Evolutionary conservation across 306 rosid species (phyloP), one percentile per base, ranked within the genome.

Genomic region (Cucurbita pepo): DNA sequence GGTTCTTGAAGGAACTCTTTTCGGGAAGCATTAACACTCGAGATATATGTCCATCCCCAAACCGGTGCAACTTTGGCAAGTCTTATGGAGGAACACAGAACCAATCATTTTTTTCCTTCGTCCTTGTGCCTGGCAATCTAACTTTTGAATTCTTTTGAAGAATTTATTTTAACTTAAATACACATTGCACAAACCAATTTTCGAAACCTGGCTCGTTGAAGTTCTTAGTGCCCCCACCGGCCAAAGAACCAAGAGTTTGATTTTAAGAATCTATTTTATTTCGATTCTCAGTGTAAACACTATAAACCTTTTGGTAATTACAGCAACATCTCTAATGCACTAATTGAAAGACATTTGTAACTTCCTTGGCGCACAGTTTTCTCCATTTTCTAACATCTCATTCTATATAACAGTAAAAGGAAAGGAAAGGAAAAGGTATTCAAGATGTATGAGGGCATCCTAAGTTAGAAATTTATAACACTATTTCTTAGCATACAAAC

Each of bases 401-500:
- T 40, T 16, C 25, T 62, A 13, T 14, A 62, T 25, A 25, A 36
- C 2, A 61, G 4, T 4, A 61, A 61, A 37, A 14, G 8, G 6
- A 56, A 22, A 56, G 7, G 15, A 59, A 13, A 36, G 21, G 19
- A 15, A 61, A 60, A 37, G 8, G 25, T 62, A 69, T 53, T 21
- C 36, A 76, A 74, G 71, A 38, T n/a, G 65, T 10, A 77, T 7
- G 41, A 45, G n/a, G 10, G 25, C 21, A 34, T 62, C 55, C 51
- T 37, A 50, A 10, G n/a, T 45, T 48, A 50, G 18, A 75, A 71
- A 75, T 19, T 63, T 57, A 71, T 58, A 65, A 75, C 67, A 71
- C 19, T 6, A 56, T 41, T 69, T 47, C 43, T 69, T 48, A 47
- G 43, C 22, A 50, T 69, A 69, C 22, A 69, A 77, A 93, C 98